These are phyloP conservation scores for Agarophyton chilense DNA, from an alignment of 23 red algal species.

Conservation along the genomic window DNA sequence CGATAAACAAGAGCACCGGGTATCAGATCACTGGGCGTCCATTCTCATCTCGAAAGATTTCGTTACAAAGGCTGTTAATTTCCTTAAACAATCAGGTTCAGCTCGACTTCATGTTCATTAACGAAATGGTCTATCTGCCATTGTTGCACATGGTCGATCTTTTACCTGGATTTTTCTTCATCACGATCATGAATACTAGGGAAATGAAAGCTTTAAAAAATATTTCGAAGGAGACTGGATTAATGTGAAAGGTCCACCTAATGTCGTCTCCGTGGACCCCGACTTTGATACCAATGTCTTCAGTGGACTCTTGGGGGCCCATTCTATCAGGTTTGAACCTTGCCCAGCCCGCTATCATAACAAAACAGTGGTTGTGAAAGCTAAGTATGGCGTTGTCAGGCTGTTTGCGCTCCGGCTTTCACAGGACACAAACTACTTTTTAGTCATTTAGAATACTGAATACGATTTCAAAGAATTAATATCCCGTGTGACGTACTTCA, in stretches of 20 bases:
- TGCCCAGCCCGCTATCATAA: not conserved
- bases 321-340: slow-evolving; percentile 11
- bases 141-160: slow-evolving; percentile 17
- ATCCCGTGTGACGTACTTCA: slow-evolving; percentile 22
- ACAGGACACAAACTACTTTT: not conserved
- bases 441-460: not conserved
- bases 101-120: not conserved
- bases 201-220: not conserved
- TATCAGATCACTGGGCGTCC: not conserved
- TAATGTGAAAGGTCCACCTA: not conserved
- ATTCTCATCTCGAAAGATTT: not conserved
- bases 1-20: not conserved
- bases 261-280: not conserved
- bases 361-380: not conserved
- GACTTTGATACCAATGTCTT: slow-evolving; percentile 8
- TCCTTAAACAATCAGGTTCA: slow-evolving; percentile 1
- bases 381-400: not conserved
- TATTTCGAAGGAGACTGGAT: not conserved
- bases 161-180: not conserved
- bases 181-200: not conserved
- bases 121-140: not conserved
- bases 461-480: not conserved
- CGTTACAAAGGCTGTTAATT: not conserved
- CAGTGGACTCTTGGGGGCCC: not conserved
- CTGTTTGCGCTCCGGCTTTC: not conserved